A percentile compares a stretch with the other conserved stretches of the same genome.
Conservation (phyloP, 495 filamentous ascomycete species). For the Aspergillus bridgeri region DNA sequence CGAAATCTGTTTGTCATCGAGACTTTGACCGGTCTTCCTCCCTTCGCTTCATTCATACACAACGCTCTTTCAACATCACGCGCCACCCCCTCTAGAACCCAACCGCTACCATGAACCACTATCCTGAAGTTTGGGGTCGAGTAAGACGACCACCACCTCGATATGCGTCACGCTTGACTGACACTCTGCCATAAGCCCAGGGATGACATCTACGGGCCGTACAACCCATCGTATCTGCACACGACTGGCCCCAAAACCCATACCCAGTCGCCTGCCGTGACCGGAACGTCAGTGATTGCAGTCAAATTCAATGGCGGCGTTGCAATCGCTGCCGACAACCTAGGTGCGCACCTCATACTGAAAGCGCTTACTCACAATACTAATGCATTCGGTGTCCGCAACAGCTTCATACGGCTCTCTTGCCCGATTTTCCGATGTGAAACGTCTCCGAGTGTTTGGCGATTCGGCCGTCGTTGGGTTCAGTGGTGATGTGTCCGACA, state of each 20-base stretch:
- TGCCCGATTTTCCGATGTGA: conserved; percentile 92
- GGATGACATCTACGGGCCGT: conserved; percentile 92
- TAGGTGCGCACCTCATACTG: conserved; percentile 55
- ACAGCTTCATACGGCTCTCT: conserved; percentile 96
- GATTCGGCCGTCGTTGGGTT: conserved; percentile 73
- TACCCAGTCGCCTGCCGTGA: conserved; percentile 88
- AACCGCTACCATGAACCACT: conserved; percentile 74
- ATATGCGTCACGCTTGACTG: conserved; percentile 15
- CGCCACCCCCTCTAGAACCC: neutral
- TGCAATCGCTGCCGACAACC: conserved; percentile 93
- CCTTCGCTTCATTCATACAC: neutral
- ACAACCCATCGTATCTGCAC: conserved; percentile 81
- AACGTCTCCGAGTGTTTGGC: conserved; percentile 79
- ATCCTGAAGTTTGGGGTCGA: conserved; percentile 93
- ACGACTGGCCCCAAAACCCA: conserved; percentile 68
- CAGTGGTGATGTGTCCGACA: conserved; percentile 93
- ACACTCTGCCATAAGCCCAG: conserved; percentile 61
- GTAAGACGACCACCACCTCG: conserved; percentile 50
- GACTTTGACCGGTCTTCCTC: neutral
- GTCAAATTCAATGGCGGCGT: conserved; percentile 96
- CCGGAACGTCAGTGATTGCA: conserved; percentile 90
- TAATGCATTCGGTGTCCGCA: neutral
- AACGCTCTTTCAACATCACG: neutral
- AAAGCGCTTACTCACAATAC: neutral
- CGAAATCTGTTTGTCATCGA: neutral